A percentile compares a stretch with the other conserved stretches of the same genome.
Conservation (phyloP, 768 basidiomycete genomes). For the Gelatoporia subvermispora region DNA sequence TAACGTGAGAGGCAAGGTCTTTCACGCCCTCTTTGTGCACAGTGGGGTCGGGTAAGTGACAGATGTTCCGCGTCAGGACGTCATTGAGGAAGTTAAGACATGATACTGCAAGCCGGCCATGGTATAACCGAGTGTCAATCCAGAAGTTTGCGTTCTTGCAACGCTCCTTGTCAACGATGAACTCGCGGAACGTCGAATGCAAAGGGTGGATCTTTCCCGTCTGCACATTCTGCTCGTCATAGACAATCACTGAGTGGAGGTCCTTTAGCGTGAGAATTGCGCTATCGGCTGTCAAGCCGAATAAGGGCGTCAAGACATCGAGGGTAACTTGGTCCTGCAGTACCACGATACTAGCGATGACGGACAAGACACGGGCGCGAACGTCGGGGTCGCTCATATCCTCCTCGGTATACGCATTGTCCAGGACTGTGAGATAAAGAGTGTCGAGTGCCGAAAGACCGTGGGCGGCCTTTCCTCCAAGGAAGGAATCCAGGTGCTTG, state of each 20-base stretch:
- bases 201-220: neutral
- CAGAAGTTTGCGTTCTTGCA: neutral
- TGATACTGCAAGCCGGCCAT: neutral
- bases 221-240: neutral
- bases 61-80: neutral
- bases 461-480: neutral
- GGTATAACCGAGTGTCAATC: neutral
- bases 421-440: constrained; percentile 4
- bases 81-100: neutral
- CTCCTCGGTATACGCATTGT: neutral
- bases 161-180: neutral
- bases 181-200: constrained; percentile 2
- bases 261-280: neutral
- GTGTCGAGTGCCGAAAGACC: neutral
- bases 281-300: neutral
- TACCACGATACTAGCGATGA: neutral
- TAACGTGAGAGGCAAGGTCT: neutral
- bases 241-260: constrained; percentile 1
- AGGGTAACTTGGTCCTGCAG: neutral
- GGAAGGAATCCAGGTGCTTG: neutral
- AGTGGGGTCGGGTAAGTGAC: neutral
- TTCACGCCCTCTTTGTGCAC: neutral
- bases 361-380: neutral
- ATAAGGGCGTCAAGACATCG: neutral
- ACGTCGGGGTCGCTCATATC: neutral